Conservation (phyloP, 1,284 basidiomycete genomes). For the Marasmius oreades region DNA sequence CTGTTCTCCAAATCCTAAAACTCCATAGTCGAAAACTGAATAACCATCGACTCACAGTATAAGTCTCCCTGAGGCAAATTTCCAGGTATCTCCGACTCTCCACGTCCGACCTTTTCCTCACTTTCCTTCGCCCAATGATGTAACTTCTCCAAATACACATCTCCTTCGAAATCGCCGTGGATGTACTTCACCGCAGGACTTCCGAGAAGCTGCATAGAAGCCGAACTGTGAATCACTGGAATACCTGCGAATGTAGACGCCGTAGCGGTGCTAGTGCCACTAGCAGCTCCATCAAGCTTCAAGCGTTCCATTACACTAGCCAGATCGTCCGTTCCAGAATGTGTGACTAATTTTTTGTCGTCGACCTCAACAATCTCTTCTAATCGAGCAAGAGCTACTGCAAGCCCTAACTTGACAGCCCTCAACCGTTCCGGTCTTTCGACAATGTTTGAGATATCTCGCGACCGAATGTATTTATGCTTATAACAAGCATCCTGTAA, state of each 20-base stretch:
- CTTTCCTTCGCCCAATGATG: conserved; percentile 63
- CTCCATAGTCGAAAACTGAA: neutral
- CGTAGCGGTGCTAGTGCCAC: neutral
- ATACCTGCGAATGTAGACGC: conserved; percentile 25
- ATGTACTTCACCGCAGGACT: conserved; percentile 69
- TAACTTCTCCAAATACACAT: conserved; percentile 66
- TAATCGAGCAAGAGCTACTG: conserved; percentile 72
- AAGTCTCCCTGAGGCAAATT: conserved; percentile 77
- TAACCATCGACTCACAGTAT: conserved; percentile 54
- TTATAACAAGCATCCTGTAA: conserved; percentile 68
- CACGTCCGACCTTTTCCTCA: conserved; percentile 57
- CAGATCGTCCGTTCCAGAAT: conserved; percentile 46
- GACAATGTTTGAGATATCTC: conserved; percentile 70
- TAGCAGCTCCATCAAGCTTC: conserved; percentile 34
- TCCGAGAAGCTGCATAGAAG: conserved; percentile 51
- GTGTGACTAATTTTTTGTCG: conserved; percentile 6
- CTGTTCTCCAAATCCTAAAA: conserved; percentile 30
- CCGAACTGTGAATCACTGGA: conserved; percentile 48
- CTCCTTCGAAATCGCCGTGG: conserved; percentile 66
- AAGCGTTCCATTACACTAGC: conserved; percentile 52
- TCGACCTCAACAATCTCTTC: conserved; percentile 36
- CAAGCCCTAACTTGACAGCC: conserved; percentile 77
- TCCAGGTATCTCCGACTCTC: conserved; percentile 77
- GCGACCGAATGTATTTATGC: conserved; percentile 78
- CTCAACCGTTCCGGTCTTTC: conserved; percentile 89